phyloP scores from a whole-genome alignment of 768 basidiomycete genomes.

The Rhodosporidiobolus sp. region DNA sequence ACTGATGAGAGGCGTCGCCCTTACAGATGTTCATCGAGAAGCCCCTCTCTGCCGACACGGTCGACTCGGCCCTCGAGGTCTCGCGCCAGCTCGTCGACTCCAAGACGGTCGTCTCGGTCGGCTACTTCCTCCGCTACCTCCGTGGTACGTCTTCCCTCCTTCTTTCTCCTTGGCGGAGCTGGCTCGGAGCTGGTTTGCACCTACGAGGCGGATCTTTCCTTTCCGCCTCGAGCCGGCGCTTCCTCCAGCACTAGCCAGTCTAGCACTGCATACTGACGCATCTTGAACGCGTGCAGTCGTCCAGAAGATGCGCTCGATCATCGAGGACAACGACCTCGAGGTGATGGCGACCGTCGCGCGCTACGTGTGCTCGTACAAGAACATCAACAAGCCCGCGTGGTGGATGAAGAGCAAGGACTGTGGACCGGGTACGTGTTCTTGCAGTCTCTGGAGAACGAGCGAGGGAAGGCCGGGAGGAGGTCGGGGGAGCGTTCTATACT shows the following conservation, averaged over 20 bases:
- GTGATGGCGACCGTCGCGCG: conserved; percentile 96
- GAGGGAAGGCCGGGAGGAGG: no score
- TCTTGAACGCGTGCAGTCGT: conserved; percentile 63
- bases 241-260: no score
- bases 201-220: no score
- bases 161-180: no score
- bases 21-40: conserved; percentile 45
- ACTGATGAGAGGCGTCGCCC: neutral
- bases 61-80: conserved; percentile 36
- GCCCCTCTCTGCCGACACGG: conserved; percentile 42
- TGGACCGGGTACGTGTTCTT: conserved; percentile 15
- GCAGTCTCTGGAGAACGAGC: neutral
- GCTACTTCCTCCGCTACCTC: conserved; percentile 43
- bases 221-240: neutral
- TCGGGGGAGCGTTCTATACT: no score
- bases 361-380: conserved; percentile 76
- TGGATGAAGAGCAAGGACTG: conserved; percentile 88
- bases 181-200: neutral
- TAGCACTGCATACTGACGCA: neutral
- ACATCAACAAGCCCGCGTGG: conserved; percentile 69
- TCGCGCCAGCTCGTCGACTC: conserved; percentile 33
- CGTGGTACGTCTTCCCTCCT: conserved; percentile 13
- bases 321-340: conserved; percentile 85
- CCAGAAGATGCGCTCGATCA: conserved; percentile 93
- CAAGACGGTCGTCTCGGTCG: conserved; percentile 39